A percentile compares a stretch with the other conserved stretches of the same genome.
Conservation (phyloP, 148 eudicot genomes). For the Cornus florida region DNA sequence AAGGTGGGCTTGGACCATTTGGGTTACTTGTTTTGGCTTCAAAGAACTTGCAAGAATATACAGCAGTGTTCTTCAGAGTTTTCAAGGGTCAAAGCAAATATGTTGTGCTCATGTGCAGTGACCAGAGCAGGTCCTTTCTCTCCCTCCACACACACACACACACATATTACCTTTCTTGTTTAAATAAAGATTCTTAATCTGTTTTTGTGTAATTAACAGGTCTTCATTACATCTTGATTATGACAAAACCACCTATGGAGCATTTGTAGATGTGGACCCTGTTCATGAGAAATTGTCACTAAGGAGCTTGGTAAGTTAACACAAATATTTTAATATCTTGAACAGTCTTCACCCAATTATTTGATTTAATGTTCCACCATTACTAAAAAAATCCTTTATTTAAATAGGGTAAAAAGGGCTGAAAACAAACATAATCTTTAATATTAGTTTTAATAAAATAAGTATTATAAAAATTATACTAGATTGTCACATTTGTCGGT, state of each 20-base stretch:
- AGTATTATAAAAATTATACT: too few species aligned
- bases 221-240: slow-evolving; percentile 35
- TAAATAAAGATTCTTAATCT: too few species aligned
- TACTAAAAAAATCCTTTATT: too few species aligned
- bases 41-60: slow-evolving; percentile 53
- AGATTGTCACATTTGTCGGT: too few species aligned
- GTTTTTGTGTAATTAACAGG: slow-evolving; percentile 14
- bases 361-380: too few species aligned
- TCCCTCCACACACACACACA: not conserved
- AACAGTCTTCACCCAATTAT: too few species aligned
- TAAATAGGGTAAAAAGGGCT: too few species aligned
- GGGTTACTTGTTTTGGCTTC: slow-evolving; percentile 69
- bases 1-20: slow-evolving; percentile 70
- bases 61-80: slow-evolving; percentile 64
- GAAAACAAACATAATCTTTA: too few species aligned
- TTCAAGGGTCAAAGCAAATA: slow-evolving; percentile 38
- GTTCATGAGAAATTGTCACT: slow-evolving; percentile 34
- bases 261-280: slow-evolving; percentile 55
- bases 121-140: slow-evolving; percentile 49
- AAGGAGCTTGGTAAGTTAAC: slow-evolving; percentile 34
- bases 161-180: not conserved
- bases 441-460: too few species aligned
- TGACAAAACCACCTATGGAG: slow-evolving; percentile 47
- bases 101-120: slow-evolving; percentile 72
- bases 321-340: too few species aligned